Evolutionary conservation across 768 basidiomycete species (phyloP), one percentile per base, ranked within the genome.

Genomic region (Cyathus striatus): DNA sequence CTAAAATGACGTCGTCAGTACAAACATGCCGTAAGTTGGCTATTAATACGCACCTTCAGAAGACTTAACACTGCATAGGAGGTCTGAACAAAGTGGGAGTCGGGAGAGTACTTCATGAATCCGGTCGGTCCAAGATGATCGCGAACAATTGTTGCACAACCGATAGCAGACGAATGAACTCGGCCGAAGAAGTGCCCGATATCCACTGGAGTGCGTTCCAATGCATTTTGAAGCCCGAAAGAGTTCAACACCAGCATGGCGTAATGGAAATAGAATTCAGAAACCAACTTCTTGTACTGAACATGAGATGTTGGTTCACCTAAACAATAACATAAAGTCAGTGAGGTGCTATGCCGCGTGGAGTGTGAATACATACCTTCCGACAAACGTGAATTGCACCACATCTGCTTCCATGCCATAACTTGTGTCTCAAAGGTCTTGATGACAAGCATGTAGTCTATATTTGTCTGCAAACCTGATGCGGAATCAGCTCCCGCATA

Each of bases 201-300:
- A 55, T 92, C 81, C 33, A 86, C 62, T 1, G 76, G 64, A 3
- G 78, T 73, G 16, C 78, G 75, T 62, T 95, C 94, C 43, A 97
- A 66, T n/a, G 95, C 91, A 56, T 95, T 89, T 61, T 99, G 94
- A 33, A 99, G 74, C 9, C 95, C 95, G 53, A 99, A 99, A 1
- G 94, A 95, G 58, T 96, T 93, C 45, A 97, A 68, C 26, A 96
- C 89, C 40, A 99, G 77, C 65, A 80, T 78, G 20, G 84, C 79
- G 54, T 95, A 95, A 58, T 90, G 78, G 65, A 78, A 86, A 59
- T 90, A 91, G 57, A 92, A 94, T 50, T 77, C 68, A 21, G 76
- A 72, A 32, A 79, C 77, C 39, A 74, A 61, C 33, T 58, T 57
- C 44, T 72, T 70, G 65, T 82, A 83, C 43, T 74, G 61, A 1